A percentile compares a stretch with the other conserved stretches of the same genome.
These are phyloP conservation scores for Gryganskiella cystojenkinii DNA, from an alignment of 192 early-diverging fungal species.

Conservation along the genomic window DNA sequence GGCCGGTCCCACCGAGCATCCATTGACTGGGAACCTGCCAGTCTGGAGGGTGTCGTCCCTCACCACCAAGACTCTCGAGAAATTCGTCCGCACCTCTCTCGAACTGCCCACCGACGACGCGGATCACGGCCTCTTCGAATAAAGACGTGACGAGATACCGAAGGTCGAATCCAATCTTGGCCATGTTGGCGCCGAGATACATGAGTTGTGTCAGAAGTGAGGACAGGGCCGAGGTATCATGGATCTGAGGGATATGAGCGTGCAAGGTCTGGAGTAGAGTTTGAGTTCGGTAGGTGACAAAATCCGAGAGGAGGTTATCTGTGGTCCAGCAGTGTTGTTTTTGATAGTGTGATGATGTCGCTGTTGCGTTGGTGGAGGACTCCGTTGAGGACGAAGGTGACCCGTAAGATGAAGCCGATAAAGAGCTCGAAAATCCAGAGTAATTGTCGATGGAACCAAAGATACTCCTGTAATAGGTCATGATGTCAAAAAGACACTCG, in stretches of 20 bases:
- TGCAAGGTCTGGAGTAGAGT: conserved; percentile 55
- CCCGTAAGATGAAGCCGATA: conserved; percentile 8
- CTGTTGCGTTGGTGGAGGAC: background rate
- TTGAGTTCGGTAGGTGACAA: conserved; percentile 63
- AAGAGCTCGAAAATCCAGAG: conserved; percentile 14
- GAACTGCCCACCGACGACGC: conserved; percentile 62
- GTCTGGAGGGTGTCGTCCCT: conserved; percentile 39
- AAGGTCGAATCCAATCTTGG: conserved; percentile 82
- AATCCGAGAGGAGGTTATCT: conserved; percentile 69
- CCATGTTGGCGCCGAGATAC: conserved; percentile 86
- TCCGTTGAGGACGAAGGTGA: conserved; percentile 19
- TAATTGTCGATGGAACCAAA: conserved; percentile 61
- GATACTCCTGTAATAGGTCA: conserved; percentile 83
- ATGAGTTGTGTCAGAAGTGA: conserved; percentile 80
- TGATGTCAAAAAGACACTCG: conserved; percentile 84
- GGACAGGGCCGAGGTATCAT: conserved; percentile 66
- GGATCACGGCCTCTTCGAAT: conserved; percentile 72
- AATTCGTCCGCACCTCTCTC: conserved; percentile 61
- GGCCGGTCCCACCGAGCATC: conserved; percentile 56
- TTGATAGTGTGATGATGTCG: background rate
- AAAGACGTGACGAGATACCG: conserved; percentile 64
- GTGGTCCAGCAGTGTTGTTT: conserved; percentile 55
- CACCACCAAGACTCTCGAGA: conserved; percentile 50
- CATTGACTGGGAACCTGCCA: conserved; percentile 54
- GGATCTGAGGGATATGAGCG: conserved; percentile 63